phyloP scores from a whole-genome alignment of 495 filamentous ascomycete species.

The Trichoderma orchidacearum region DNA sequence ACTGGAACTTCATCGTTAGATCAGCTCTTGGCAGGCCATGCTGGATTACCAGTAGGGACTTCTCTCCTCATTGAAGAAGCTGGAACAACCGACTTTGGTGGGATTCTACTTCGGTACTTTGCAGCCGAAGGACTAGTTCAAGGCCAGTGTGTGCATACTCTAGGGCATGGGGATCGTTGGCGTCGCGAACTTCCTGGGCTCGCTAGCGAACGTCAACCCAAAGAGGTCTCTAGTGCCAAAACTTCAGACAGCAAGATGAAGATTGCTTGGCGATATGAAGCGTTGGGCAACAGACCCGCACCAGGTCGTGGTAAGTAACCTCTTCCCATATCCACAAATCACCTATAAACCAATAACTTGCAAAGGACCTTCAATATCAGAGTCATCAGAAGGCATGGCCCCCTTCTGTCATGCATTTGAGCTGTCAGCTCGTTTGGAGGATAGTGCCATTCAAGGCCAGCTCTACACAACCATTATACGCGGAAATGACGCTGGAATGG shows the following conservation, averaged over 20 bases:
- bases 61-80: constrained; percentile 77
- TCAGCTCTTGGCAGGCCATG: constrained; percentile 71
- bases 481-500: background rate
- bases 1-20: constrained; percentile 82
- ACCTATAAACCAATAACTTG: background rate
- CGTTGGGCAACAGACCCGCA: constrained; percentile 51
- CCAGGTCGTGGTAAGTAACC: constrained; percentile 35
- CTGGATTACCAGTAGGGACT: constrained; percentile 73
- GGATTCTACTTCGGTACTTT: constrained; percentile 73
- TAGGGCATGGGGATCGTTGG: constrained; percentile 72
- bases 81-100: constrained; percentile 89
- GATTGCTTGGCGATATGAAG: constrained; percentile 96
- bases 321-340: background rate
- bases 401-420: background rate
- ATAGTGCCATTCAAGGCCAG: background rate
- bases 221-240: constrained; percentile 6
- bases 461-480: background rate
- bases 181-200: constrained; percentile 68
- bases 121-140: constrained; percentile 89
- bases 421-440: background rate
- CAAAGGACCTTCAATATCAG: background rate
- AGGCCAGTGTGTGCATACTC: constrained; percentile 74
- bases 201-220: constrained; percentile 32
- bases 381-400: background rate
- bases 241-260: constrained; percentile 70